Conservation (phyloP, 805 yeast genomes). For the Sungouiella blattae region DNA sequence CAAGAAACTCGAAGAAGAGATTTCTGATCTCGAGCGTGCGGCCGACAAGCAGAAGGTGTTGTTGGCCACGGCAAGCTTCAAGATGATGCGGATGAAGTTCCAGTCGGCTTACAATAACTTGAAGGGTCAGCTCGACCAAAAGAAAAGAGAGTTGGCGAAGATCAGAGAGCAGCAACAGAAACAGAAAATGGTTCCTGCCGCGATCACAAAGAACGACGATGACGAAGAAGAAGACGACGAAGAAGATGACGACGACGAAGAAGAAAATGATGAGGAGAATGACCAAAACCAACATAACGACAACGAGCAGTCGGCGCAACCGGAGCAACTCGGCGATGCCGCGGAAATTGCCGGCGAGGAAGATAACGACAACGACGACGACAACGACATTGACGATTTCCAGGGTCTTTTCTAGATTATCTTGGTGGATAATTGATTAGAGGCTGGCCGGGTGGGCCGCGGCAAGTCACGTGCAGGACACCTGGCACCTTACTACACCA, state of each 20-base stretch:
- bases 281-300: constrained; percentile 42
- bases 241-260: constrained; percentile 47
- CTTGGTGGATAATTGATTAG: not conserved
- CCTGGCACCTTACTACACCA: no score
- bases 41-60: constrained; percentile 72
- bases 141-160: constrained; percentile 28
- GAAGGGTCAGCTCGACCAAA: constrained; percentile 77
- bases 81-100: constrained; percentile 83
- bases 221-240: constrained; percentile 43
- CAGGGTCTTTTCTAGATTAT: constrained; percentile 16
- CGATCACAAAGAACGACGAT: not conserved
- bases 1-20: constrained; percentile 80
- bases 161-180: constrained; percentile 15
- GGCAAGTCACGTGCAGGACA: constrained; percentile 3
- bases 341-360: constrained; percentile 6
- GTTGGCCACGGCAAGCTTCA: constrained; percentile 70
- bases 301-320: constrained; percentile 4
- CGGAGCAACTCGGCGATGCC: not conserved
- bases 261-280: constrained; percentile 51
- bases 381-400: constrained; percentile 37
- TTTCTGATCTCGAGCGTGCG: constrained; percentile 73
- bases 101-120: constrained; percentile 75
- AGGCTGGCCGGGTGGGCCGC: not conserved
- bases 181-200: constrained; percentile 2
- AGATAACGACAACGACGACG: constrained; percentile 19